Conservation (phyloP, 2,329 filamentous ascomycete species). For the Cryphonectria nitschkei region DNA sequence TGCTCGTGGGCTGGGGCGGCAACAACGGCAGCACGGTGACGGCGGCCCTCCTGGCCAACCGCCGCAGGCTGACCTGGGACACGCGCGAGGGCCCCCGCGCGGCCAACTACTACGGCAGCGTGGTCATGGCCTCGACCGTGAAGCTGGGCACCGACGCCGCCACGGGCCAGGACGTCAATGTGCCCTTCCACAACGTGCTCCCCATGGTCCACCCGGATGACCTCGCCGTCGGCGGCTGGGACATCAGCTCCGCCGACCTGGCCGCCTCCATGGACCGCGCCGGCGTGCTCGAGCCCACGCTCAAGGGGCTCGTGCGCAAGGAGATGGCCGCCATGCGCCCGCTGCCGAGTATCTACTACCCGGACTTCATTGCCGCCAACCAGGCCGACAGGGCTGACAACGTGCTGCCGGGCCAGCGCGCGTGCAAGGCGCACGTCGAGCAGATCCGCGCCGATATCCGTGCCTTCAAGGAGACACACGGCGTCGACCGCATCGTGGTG, state of each 20-base stretch:
- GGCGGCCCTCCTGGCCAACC: conserved; percentile 95
- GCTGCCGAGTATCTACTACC: conserved; percentile 95
- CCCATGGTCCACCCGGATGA: conserved; percentile 98
- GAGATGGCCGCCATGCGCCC: conserved; percentile 90
- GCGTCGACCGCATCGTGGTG: conserved; percentile 92
- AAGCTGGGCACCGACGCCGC: conserved; percentile 89
- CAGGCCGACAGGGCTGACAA: conserved; percentile 97
- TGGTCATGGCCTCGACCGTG: conserved; percentile 95
- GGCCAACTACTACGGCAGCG: conserved; percentile 97
- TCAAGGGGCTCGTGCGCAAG: conserved; percentile 89
- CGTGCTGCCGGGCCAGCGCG: conserved; percentile 79
- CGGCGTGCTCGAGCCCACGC: conserved; percentile 89
- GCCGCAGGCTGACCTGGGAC: conserved; percentile 83
- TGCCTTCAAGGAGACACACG: conserved; percentile 85
- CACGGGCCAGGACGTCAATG: conserved; percentile 88
- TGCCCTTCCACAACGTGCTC: conserved; percentile 91
- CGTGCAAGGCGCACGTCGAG: conserved; percentile 86
- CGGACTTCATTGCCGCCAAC: conserved; percentile 98
- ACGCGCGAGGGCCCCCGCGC: conserved; percentile 84
- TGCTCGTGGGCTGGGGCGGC: conserved; percentile 97
- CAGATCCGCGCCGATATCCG: conserved; percentile 91
- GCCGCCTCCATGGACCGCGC: conserved; percentile 94
- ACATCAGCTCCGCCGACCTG: conserved; percentile 90
- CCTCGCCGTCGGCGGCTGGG: conserved; percentile 93
- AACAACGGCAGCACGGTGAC: conserved; percentile 99